Evolutionary conservation across 495 filamentous ascomycete species (phyloP), one percentile per base, ranked within the genome.

Genomic region (Xylaria palmicola): DNA sequence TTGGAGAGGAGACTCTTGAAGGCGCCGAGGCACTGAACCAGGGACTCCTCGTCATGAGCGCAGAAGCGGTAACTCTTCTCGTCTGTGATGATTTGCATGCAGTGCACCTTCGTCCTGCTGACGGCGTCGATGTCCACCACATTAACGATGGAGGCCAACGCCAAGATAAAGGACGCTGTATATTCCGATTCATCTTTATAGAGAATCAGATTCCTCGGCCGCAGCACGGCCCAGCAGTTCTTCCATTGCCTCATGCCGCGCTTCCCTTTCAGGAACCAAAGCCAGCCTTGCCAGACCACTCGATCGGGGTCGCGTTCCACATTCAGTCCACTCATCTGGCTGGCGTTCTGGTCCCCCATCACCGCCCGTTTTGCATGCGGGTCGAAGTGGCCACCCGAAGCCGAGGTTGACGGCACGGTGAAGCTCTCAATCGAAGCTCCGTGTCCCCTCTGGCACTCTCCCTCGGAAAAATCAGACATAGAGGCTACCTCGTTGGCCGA

Each of bases 111-210:
- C 37, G 87, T 94, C 62, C 84, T 87, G 45, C 90, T 94, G 64
- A 94, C 73, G 0, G 93, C 88, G 62, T 98, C 91, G 52, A 96
- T 89, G 57, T 98, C 94, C 29, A 97, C 92, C 22, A 90, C 94
- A 66, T 96, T 90, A 68, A 98, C 89, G 59, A 98, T 86, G 40
- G 83, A 86, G 6, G 85, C 79, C 66, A 97, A 83, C 2, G 88
- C 86, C 45, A 97, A 79, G 66, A 98, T 88, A 54, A 92, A 88
- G 59, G 88, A 76, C 2, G 93, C 90, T 17, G 89, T 88, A 72
- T 97, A 97, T 77, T 98, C 94, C 73, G 86, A 73, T 30, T 95
- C 92, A 66, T 93, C 88, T 74, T 97, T 98, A 78, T 98, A 98
- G 20, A 98, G 85, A 6, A 91, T 90, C 48, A 98, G 74, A 54